Evolutionary conservation across 495 filamentous ascomycete genomes (phyloP), one percentile per base, ranked within the genome.

Genomic region (Podospora pseudoanserina): DNA sequence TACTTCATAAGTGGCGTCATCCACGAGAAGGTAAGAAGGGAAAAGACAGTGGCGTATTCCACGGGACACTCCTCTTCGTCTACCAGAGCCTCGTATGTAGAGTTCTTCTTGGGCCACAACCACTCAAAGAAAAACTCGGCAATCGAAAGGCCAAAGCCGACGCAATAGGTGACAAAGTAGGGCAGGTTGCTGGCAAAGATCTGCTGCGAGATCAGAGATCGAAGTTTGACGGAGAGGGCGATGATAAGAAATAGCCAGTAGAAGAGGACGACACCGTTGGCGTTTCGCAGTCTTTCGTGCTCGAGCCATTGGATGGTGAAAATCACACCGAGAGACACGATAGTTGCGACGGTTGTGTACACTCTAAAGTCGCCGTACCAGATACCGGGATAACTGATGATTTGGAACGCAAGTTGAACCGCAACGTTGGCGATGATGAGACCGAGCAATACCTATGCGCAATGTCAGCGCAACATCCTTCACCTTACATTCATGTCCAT

Each of bases 1-100:
- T 89, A 88, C 73, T 90, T 93, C 96, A 99, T 99, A 86, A 98
- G 79, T 18, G 94, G 93, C 0, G 96, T 99, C 92, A 99, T 97
- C 96, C 96, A 99, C 66, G 91, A 87, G 76, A 99, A 99, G 11
- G 94, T 96, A 34, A 99, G 86, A 54, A 91, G 87, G 11, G 94
- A 97, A 80, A 98, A 98, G 59, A 98, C 84, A 65, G 94, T 92
- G 26, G 96, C 93, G 80, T 96, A 96, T 81, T 98, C 94, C 44
- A 90, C 89, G 0, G 96, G 96, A 72, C 95, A 98, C 81, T 97
- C 94, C 67, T 93, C 92, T 57, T 83, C 80, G 65, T 95, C 92
- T n/a, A 90, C 88, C 66, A 98, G 76, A 2, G 87, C 90, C 74
- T 93, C 89, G 77, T 98, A 99, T 11, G 85, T 85, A 69, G 89